These are phyloP conservation scores for Sarcodon sp. DNA, from an alignment of 768 basidiomycete genomes.

Conservation along the genomic window DNA sequence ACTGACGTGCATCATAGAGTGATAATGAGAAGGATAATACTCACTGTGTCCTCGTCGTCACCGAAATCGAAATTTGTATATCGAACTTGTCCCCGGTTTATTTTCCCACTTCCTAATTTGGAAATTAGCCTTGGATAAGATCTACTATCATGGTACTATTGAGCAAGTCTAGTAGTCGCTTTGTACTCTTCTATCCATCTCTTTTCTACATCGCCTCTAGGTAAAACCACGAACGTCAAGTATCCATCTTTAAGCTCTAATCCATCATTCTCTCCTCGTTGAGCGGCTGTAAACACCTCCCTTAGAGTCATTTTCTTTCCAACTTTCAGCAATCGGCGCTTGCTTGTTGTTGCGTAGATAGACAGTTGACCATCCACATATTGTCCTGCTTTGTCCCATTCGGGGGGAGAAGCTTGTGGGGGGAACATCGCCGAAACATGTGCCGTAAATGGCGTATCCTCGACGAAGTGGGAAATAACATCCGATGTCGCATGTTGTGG, in stretches of 20 bases:
- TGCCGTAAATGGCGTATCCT: slow-evolving; percentile 70
- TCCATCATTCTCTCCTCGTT: slow-evolving; percentile 63
- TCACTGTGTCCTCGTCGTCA: no score
- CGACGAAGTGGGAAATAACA: slow-evolving; percentile 74
- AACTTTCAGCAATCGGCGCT: slow-evolving; percentile 74
- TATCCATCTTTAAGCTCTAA: slow-evolving; percentile 77
- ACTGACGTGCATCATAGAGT: no score
- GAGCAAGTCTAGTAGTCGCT: slow-evolving; percentile 6
- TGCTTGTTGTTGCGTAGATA: slow-evolving; percentile 73
- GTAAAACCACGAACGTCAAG: slow-evolving; percentile 66
- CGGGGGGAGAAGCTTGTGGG: slow-evolving; percentile 43
- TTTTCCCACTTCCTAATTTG: no score
- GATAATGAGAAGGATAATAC: no score
- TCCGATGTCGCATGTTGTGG: slow-evolving; percentile 86
- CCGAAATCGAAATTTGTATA: no score
- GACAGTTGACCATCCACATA: slow-evolving; percentile 54
- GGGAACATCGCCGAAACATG: slow-evolving; percentile 82
- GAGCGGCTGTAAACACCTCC: slow-evolving; percentile 59
- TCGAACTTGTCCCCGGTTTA: no score
- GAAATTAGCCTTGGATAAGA: no score
- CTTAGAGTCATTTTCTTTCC: slow-evolving; percentile 82
- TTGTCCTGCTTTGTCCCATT: slow-evolving; percentile 66
- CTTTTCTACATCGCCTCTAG: slow-evolving; percentile 63
- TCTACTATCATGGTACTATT: no score
- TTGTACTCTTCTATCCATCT: slow-evolving; percentile 89